phyloP scores from a whole-genome alignment of 2,329 filamentous ascomycete species.

The Drechslerella stenobrocha region DNA sequence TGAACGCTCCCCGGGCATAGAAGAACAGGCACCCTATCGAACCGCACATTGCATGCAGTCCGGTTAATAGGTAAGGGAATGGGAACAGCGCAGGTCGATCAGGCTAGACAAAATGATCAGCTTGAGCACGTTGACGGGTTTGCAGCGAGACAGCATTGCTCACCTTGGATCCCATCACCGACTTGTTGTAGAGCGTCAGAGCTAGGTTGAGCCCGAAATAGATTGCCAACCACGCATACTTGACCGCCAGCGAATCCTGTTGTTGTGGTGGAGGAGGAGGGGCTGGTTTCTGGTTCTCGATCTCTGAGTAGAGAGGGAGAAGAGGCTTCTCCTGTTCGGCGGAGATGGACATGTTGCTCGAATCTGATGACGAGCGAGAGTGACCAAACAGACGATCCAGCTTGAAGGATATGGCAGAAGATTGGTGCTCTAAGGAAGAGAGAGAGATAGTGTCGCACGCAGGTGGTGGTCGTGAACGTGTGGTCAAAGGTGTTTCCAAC shows the following conservation, averaged over 20 bases:
- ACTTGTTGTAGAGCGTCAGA: slow-evolving; percentile 65
- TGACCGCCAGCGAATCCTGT: slow-evolving; percentile 53
- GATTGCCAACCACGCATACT: slow-evolving; percentile 60
- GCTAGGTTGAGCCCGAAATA: slow-evolving; percentile 61
- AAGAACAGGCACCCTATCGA: slow-evolving; percentile 63
- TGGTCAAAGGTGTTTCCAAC: slow-evolving; percentile 11
- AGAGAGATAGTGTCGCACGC: slow-evolving; percentile 8
- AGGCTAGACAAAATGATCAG: slow-evolving; percentile 15
- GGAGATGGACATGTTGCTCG: slow-evolving; percentile 45
- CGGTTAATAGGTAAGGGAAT: slow-evolving; percentile 66
- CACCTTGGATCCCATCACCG: slow-evolving; percentile 58
- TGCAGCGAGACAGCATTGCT: no score
- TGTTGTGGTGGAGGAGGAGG: slow-evolving; percentile 14
- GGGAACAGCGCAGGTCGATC: slow-evolving; percentile 57
- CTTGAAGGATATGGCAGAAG: slow-evolving; percentile 25
- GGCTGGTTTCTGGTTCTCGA: slow-evolving; percentile 41
- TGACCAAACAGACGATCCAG: slow-evolving; percentile 44
- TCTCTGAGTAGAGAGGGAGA: slow-evolving; percentile 43
- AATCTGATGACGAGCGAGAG: slow-evolving; percentile 47
- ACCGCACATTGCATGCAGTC: slow-evolving; percentile 64
- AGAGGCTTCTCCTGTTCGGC: slow-evolving; percentile 45
- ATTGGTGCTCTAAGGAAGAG: neutral
- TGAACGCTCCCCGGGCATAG: slow-evolving; percentile 61
- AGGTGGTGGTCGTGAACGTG: slow-evolving; percentile 5
- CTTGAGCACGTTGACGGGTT: no score